Percentiles rank a stretch among this genome's conserved stretches.
These are phyloP conservation scores for Theobroma cacao DNA, from an alignment of 345 rosid species.

Conservation along the genomic window DNA sequence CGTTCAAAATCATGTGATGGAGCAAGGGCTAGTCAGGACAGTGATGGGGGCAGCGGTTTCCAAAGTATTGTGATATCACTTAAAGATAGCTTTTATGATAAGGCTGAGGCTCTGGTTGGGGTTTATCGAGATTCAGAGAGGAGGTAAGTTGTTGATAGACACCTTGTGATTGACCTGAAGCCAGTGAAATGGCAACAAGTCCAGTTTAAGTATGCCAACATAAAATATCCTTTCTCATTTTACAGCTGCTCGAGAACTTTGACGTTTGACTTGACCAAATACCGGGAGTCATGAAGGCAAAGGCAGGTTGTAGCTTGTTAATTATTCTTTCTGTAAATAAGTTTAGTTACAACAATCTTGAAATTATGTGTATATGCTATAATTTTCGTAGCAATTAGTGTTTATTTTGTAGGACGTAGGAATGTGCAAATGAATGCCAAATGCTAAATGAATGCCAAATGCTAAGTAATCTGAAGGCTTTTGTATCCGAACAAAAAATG, in stretches of 20 bases:
- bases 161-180: background rate
- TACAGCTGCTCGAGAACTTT: constrained; percentile 93
- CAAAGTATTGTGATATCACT: constrained; percentile 98
- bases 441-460: background rate
- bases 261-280: constrained; percentile 78
- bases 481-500: background rate
- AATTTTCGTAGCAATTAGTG: background rate
- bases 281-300: constrained; percentile 50
- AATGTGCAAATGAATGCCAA: background rate
- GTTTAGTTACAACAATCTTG: background rate
- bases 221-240: background rate
- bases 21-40: constrained; percentile 47
- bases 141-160: constrained; percentile 38
- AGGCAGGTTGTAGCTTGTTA: background rate
- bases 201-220: background rate
- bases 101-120: constrained; percentile 94
- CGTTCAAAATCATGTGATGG: constrained; percentile 86
- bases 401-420: background rate
- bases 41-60: constrained; percentile 71
- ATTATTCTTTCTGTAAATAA: constrained; percentile 5
- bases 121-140: constrained; percentile 84
- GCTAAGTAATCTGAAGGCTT: background rate
- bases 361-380: background rate
- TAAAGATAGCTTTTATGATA: constrained; percentile 95
- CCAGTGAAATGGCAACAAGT: background rate